Evolutionary conservation across 2,329 filamentous ascomycete species (phyloP).

Genomic region (Trichoderma brevicompactum): DNA sequence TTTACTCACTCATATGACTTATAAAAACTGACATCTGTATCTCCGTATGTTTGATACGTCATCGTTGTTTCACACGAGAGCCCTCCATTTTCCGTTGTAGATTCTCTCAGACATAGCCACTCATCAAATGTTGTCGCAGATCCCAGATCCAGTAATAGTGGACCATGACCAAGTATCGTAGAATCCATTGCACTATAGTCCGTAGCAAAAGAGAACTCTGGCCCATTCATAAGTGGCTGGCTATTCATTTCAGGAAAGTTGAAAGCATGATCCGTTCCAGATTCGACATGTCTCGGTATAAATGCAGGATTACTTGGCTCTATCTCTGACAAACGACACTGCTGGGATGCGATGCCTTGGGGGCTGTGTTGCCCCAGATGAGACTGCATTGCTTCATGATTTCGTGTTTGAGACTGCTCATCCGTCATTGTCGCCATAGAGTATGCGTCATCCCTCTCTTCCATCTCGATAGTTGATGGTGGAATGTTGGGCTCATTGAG

Average conservation of each 20-base stretch:
- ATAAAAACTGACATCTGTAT: background rate
- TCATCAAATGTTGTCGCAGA: slow-evolving; percentile 32
- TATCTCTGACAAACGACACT: background rate
- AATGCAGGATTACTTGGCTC: background rate
- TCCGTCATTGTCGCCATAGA: background rate
- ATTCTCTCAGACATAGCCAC: slow-evolving; percentile 29
- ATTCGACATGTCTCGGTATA: background rate
- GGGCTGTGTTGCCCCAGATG: background rate
- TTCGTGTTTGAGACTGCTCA: too few species aligned
- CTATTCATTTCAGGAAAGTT: background rate
- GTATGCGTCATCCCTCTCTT: background rate
- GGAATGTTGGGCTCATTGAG: too few species aligned
- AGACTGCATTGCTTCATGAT: background rate
- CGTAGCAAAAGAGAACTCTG: background rate
- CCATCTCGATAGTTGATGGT: background rate
- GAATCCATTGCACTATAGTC: background rate
- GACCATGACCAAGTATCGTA: background rate
- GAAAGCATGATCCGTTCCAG: background rate
- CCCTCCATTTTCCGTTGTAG: background rate
- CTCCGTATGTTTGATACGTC: background rate
- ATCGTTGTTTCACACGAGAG: background rate
- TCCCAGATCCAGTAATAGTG: slow-evolving; percentile 14
- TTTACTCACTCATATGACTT: background rate
- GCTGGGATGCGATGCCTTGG: background rate
- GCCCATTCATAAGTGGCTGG: background rate